phyloP scores from a whole-genome alignment of 768 basidiomycete genomes.

The Lentinula sp. region DNA sequence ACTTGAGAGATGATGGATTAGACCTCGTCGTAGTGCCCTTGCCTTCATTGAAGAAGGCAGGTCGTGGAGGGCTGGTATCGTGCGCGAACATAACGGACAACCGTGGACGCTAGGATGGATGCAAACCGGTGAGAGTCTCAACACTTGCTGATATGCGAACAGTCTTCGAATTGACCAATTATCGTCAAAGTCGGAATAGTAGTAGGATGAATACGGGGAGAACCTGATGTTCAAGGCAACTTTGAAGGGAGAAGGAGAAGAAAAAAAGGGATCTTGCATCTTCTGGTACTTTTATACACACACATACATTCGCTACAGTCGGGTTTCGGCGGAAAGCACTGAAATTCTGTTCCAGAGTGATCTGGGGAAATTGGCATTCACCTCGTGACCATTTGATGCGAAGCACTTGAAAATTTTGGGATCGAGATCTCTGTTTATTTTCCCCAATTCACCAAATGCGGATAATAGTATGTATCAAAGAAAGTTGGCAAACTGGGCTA shows the following conservation, averaged over 20 bases:
- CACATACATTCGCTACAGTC: neutral
- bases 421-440: neutral
- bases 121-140: too few species aligned
- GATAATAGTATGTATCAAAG: neutral
- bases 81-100: neutral
- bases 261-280: neutral
- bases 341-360: neutral
- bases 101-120: too few species aligned
- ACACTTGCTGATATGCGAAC: neutral
- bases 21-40: constrained; percentile 13
- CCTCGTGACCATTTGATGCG: neutral
- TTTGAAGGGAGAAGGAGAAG: neutral
- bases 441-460: neutral
- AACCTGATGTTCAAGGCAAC: neutral
- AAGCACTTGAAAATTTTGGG: neutral
- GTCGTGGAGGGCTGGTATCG: constrained; percentile 7
- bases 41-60: constrained; percentile 17
- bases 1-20: constrained; percentile 15
- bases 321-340: neutral
- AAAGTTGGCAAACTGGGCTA: too few species aligned
- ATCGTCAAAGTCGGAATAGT: neutral
- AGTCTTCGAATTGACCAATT: neutral
- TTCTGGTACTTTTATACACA: neutral
- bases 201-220: neutral
- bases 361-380: neutral